A percentile compares a stretch with the other conserved stretches of the same genome.
These are phyloP conservation scores for Elongisporangium senticosum DNA, from an alignment of 352 stramenopile genomes.

Conservation along the genomic window DNA sequence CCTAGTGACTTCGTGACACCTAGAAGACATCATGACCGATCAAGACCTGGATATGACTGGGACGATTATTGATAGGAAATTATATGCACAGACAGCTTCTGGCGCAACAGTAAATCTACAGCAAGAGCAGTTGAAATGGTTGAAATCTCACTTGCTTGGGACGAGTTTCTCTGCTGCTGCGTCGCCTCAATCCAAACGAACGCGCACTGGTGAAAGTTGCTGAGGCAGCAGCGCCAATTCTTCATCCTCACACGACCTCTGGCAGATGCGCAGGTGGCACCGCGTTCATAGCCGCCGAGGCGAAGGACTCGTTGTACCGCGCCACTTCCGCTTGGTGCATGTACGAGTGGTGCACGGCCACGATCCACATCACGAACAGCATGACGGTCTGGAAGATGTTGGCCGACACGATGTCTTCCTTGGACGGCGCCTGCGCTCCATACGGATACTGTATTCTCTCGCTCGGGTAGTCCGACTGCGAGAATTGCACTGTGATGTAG, in stretches of 20 bases:
- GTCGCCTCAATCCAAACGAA: neutral
- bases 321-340: slow-evolving; percentile 67
- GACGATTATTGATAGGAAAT: neutral
- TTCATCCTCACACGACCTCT: slow-evolving; percentile 44
- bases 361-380: slow-evolving; percentile 79
- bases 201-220: neutral
- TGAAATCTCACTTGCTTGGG: neutral
- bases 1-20: too few relatives aligned
- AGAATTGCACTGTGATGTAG: slow-evolving; percentile 80
- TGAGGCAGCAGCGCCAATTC: neutral
- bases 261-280: slow-evolving; percentile 59
- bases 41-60: too few relatives aligned
- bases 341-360: slow-evolving; percentile 77
- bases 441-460: slow-evolving; percentile 70
- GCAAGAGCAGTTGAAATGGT: neutral
- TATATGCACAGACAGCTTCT: neutral
- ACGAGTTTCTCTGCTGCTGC: neutral
- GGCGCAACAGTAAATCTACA: neutral
- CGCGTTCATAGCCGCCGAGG: slow-evolving; percentile 76
- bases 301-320: slow-evolving; percentile 81
- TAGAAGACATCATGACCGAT: too few relatives aligned
- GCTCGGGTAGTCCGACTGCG: slow-evolving; percentile 64
- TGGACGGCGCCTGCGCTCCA: slow-evolving; percentile 61
- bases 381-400: slow-evolving; percentile 85
- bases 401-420: slow-evolving; percentile 80